Percentiles rank a stretch among this genome's conserved stretches.
phyloP scores from a whole-genome alignment of 192 early-diverging fungal species.

The Entomortierella parvispora region DNA sequence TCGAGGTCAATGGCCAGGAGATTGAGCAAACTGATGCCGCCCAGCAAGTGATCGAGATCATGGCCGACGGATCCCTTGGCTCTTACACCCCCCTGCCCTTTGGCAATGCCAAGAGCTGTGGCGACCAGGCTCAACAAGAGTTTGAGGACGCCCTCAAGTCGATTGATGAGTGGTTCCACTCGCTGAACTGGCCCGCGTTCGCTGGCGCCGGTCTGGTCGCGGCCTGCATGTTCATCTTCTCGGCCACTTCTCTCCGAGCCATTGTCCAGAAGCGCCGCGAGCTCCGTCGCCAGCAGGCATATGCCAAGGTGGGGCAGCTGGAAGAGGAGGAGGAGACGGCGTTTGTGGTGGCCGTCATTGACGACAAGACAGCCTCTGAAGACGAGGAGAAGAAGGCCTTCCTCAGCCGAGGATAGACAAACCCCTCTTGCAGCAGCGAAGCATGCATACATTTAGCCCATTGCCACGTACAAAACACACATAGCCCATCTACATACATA shows the following conservation, averaged over 20 bases:
- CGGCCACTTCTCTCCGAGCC: slow-evolving; percentile 29
- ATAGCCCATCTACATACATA: slow-evolving; percentile 4
- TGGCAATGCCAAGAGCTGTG: slow-evolving; percentile 10
- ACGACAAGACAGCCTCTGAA: slow-evolving; percentile 27
- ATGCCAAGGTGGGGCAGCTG: slow-evolving; percentile 26
- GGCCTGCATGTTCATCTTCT: slow-evolving; percentile 27
- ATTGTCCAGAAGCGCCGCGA: slow-evolving; percentile 35
- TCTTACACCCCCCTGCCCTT: slow-evolving; percentile 49
- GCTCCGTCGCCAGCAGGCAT: slow-evolving; percentile 23
- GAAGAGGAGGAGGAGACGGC: slow-evolving; percentile 20
- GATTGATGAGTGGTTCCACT: slow-evolving; percentile 36
- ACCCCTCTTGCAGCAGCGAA: neutral
- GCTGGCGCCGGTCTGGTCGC: slow-evolving; percentile 20
- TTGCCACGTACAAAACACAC: neutral
- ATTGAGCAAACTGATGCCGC: slow-evolving; percentile 62
- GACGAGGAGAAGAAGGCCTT: slow-evolving; percentile 41
- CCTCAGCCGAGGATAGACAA: neutral
- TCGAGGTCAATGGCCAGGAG: slow-evolving; percentile 64
- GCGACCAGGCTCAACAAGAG: slow-evolving; percentile 1
- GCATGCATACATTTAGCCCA: no score
- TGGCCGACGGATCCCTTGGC: slow-evolving; percentile 52
- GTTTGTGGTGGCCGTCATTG: slow-evolving; percentile 35
- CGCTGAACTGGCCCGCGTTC: slow-evolving; percentile 41
- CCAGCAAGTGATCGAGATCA: slow-evolving; percentile 67
- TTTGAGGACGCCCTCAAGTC: slow-evolving; percentile 33